Evolutionary conservation across 352 stramenopile species (phyloP).

Genomic region (Globisporangium abappressorium): DNA sequence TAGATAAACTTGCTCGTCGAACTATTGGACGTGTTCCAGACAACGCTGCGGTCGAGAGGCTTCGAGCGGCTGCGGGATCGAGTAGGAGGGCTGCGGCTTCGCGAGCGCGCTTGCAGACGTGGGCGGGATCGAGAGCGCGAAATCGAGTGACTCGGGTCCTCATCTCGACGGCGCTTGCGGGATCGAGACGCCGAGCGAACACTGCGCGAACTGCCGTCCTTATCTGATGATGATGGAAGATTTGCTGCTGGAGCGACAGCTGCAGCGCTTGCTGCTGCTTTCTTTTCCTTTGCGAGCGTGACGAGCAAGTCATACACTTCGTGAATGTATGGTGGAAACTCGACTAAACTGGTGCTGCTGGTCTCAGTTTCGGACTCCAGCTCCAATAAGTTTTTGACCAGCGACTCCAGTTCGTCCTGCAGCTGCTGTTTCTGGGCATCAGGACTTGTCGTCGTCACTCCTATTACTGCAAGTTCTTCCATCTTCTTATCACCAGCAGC

Average conservation of each 20-base stretch:
- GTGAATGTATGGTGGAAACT: constrained; percentile 36
- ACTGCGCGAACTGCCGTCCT: background rate
- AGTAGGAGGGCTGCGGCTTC: constrained; percentile 27
- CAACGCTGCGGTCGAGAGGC: constrained; percentile 14
- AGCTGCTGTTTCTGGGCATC: constrained; percentile 22
- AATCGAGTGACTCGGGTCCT: constrained; percentile 12
- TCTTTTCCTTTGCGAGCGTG: constrained; percentile 33
- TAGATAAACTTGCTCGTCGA: constrained; percentile 14
- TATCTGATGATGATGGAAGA: constrained; percentile 19
- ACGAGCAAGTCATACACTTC: constrained; percentile 47
- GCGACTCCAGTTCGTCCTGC: constrained; percentile 21
- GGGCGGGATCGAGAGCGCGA: constrained; percentile 37
- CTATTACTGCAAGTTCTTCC: background rate
- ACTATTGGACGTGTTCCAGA: constrained; percentile 13
- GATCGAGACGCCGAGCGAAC: constrained; percentile 28
- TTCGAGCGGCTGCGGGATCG: constrained; percentile 20
- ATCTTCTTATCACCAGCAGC: constrained; percentile 7
- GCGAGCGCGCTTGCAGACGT: constrained; percentile 19
- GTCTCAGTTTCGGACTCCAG: background rate
- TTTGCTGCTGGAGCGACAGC: background rate
- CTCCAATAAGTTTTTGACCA: constrained; percentile 8
- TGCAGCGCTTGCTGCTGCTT: constrained; percentile 18
- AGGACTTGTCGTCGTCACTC: background rate
- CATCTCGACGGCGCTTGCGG: constrained; percentile 29
- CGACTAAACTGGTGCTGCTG: background rate